Evolutionary conservation across 176 grass and related monocot species (phyloP).

Genomic region (Chrysopogon serrulatus): DNA sequence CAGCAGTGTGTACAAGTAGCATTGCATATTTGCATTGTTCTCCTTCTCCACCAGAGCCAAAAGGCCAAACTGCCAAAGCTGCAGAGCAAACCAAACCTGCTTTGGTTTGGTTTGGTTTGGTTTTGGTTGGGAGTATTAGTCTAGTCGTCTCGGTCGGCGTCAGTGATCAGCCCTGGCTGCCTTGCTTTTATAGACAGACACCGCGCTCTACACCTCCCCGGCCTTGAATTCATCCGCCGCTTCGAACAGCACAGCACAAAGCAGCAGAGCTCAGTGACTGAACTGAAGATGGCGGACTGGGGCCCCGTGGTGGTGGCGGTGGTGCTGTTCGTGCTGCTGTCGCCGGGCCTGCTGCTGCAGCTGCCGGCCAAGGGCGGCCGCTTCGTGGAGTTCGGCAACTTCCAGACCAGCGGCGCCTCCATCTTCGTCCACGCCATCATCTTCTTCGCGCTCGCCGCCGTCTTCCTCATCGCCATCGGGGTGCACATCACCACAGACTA

Average conservation of each 20-base stretch:
- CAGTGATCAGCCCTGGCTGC: background rate
- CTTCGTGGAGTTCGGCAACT: slow-evolving; percentile 39
- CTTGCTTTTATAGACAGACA: background rate
- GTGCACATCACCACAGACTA: slow-evolving; percentile 37
- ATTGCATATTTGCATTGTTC: background rate
- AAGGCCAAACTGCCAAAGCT: background rate
- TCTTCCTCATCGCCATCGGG: slow-evolving; percentile 48
- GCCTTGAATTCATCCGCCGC: background rate
- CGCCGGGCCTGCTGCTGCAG: slow-evolving; percentile 46
- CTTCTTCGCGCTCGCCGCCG: slow-evolving; percentile 43
- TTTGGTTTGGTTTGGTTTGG: background rate
- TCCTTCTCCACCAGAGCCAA: background rate
- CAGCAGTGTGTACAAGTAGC: background rate
- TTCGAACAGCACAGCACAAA: background rate
- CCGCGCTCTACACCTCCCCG: no score
- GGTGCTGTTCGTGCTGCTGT: slow-evolving; percentile 47
- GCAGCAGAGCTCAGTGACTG: background rate
- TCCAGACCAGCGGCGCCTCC: slow-evolving; percentile 42
- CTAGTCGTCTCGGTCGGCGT: background rate
- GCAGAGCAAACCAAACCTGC: background rate
- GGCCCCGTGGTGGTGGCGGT: slow-evolving; percentile 41
- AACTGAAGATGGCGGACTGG: slow-evolving; percentile 46
- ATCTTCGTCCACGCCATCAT: slow-evolving; percentile 49
- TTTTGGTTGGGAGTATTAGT: background rate
- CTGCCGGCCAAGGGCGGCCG: slow-evolving; percentile 22